Percentiles rank a stretch among this genome's conserved stretches.
Conservation (phyloP, 2,329 filamentous ascomycete genomes). For the Ceratocystis lukuohia region DNA sequence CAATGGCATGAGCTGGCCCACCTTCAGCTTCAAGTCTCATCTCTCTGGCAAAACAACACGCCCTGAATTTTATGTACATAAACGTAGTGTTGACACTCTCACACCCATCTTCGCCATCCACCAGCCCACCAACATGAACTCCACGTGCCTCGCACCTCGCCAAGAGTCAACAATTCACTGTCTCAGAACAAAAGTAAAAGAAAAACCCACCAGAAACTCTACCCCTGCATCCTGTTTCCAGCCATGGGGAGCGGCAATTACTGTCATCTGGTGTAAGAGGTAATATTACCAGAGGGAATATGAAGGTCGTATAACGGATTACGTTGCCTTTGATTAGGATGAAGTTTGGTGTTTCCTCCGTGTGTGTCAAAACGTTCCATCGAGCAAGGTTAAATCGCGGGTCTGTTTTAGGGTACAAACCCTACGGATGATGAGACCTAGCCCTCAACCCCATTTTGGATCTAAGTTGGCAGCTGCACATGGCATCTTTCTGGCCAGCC, state of each 20-base stretch:
- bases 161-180: no score
- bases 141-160: background rate
- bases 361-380: slow-evolving; percentile 4
- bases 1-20: background rate
- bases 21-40: background rate
- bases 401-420: background rate
- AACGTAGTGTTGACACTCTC: background rate
- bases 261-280: background rate
- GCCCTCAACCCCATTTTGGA: background rate
- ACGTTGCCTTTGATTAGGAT: background rate
- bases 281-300: background rate
- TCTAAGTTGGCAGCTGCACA: background rate
- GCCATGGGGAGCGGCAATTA: background rate
- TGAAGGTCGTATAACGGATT: background rate
- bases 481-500: no score
- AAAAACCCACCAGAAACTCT: background rate
- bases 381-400: background rate
- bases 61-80: background rate
- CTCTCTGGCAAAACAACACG: background rate
- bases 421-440: background rate
- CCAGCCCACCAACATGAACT: background rate
- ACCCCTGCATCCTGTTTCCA: background rate
- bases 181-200: no score
- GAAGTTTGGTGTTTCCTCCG: slow-evolving; percentile 3
- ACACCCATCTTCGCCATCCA: background rate